Base-by-base conservation (phyloP, 2,329 filamentous ascomycete genomes). In the Claviceps cyperi region DNA sequence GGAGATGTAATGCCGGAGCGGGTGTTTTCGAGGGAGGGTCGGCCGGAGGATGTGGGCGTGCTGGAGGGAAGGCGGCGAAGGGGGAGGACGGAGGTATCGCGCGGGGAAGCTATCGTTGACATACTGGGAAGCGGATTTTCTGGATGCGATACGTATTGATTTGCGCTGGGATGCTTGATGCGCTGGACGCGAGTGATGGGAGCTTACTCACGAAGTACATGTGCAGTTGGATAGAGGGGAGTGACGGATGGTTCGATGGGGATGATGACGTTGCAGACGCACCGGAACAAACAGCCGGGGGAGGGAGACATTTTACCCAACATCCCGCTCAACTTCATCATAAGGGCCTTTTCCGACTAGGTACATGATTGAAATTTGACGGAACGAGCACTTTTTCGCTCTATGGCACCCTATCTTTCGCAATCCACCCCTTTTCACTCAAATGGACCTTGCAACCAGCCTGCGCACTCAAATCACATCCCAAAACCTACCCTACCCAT, bases 21-120 rank as follows among this genome's bases (percentile, higher is more conserved):
- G 15, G 74, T 69, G 51, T 69, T 69, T 57, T 90, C 84, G 64
- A 86, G 73, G 37, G 85, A 90, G 4, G 84, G 82, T 13, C 87
- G 84, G 38, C 78, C 75, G 36, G 88, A 92, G 39, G 83, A 85
- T 6, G 83, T 83, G 1, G 86, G 84, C 4, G 83, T 70, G 51
- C 65, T 64, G 13, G 74, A 73, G 60, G 78, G 69, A 60, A 81
- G 70, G 67, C 78, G 63, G 73, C 81, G 41, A 67, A 76, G 56
- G 68, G 77, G 50, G 69, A 83, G 59, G 41, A 9, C 4, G 28
- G 43, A 28, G 3, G 73, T 69, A 40, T 83, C 78, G 52, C 80
- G 76, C 22, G 79, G 79, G 9, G 76, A 74, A 40, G 80, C 78
- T 54, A 83, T 83, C 41, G 79, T 81, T 8, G 80, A 81, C 80